Evolutionary conservation across 176 grass and related monocot species (phyloP), one percentile per base, ranked within the genome.

Genomic region (Cocos nucifera): DNA sequence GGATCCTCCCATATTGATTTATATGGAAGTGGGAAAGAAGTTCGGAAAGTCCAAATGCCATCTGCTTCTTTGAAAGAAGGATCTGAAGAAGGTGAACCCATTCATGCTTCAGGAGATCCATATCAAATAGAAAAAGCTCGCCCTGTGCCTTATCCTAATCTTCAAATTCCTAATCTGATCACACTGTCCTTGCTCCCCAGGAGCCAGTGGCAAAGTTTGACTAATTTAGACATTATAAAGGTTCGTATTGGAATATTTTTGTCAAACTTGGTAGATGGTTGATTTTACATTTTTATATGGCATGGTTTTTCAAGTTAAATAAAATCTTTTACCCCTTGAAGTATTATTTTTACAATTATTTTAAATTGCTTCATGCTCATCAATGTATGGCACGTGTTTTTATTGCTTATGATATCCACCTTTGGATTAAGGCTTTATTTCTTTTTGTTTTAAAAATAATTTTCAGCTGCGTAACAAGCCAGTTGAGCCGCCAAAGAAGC

Each of bases 211-310:
- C 87, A 92, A 98, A 88, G 67, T 69, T 79, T 92, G 56, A 85
- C 87, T 26, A 98, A 98, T 75, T 78, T 98, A 75, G 93, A 98
- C 66, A 92, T 98, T 68, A 98, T 98, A 74, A 98, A 92, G 87
- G 93, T 92, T 63, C 49, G 69, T 17, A 60, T 51, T 25, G 68
- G 35, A 10, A 12, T 14, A 44, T 44, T 12, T 30, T 56, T 72
- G 53, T 66, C 78, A 57, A 15, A 17, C 61, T 85, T 35, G 61
- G 56, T 15, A 17, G 35, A 14, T 1, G 0, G 8, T 15, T 68
- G 23, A 30, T 27, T 27, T 59, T 27, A 17, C 4, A 17, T 16
- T 24, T 59, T 17, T 17, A 59, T 0, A 15, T 17, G 21, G 23
- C 57, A 30, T 30, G 16, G 14, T n/a, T 19, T 6, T 65, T 27